Evolutionary conservation across 768 basidiomycete genomes (phyloP).

Genomic region (Neoboletus subvelutipes): DNA sequence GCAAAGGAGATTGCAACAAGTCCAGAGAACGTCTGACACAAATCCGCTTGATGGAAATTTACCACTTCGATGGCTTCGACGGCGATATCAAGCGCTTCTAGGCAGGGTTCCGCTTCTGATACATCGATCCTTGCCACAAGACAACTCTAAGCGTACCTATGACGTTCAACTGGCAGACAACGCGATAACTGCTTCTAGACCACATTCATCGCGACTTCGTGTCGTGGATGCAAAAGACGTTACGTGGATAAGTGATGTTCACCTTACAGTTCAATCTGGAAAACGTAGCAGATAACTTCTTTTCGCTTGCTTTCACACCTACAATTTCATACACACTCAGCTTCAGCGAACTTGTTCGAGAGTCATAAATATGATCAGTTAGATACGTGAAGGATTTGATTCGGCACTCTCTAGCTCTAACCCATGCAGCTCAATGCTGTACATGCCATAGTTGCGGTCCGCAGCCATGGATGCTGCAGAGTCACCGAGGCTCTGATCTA

Average conservation of each 20-base stretch:
- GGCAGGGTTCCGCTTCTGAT: conserved; percentile 56
- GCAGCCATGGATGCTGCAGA: conserved; percentile 48
- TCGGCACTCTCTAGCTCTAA: conserved; percentile 59
- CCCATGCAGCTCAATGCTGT: conserved; percentile 87
- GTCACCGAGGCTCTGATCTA: conserved; percentile 60
- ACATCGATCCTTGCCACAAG: conserved; percentile 22
- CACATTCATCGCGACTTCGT: conserved; percentile 20
- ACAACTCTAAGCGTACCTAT: conserved; percentile 20
- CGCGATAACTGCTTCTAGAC: conserved; percentile 26
- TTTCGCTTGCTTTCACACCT: background rate
- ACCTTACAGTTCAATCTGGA: background rate
- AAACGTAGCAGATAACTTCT: conserved; percentile 1
- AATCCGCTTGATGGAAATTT: conserved; percentile 20
- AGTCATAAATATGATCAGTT: conserved; percentile 13
- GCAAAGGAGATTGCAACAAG: conserved; percentile 4
- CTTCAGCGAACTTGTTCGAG: background rate
- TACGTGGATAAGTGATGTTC: conserved; percentile 34
- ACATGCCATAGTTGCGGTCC: conserved; percentile 81
- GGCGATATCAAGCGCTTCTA: conserved; percentile 61
- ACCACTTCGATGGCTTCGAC: conserved; percentile 37
- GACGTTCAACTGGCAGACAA: conserved; percentile 32
- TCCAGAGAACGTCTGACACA: background rate
- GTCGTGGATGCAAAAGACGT: conserved; percentile 31
- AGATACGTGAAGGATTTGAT: conserved; percentile 27
- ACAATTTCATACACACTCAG: background rate